phyloP scores from a whole-genome alignment of 208 protist genomes.

The Entamoeba invadens region DNA sequence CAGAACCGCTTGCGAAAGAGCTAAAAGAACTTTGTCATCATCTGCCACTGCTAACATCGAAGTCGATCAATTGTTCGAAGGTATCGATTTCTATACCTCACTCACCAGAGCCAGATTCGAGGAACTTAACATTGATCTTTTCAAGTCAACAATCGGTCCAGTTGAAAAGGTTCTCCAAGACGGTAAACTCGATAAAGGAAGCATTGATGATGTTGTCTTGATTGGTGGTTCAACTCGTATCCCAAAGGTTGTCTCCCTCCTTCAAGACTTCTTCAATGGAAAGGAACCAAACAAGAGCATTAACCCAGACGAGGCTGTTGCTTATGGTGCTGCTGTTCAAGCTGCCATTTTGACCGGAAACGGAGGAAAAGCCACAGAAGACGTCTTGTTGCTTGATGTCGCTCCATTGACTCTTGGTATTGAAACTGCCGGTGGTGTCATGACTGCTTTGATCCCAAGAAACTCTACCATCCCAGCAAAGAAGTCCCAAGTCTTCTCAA shows the following conservation, averaged over 20 bases:
- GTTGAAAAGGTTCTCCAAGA: slow-evolving; percentile 75
- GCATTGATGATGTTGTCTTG: slow-evolving; percentile 84
- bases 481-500: slow-evolving; percentile 67
- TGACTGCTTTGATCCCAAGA: slow-evolving; percentile 44
- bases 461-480: slow-evolving; percentile 29
- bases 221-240: slow-evolving; percentile 83
- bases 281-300: slow-evolving; percentile 78
- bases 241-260: slow-evolving; percentile 80
- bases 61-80: slow-evolving; percentile 79
- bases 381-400: slow-evolving; percentile 87
- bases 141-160: slow-evolving; percentile 73
- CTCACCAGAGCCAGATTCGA: slow-evolving; percentile 89
- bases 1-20: slow-evolving; percentile 56
- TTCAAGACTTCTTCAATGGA: slow-evolving; percentile 81
- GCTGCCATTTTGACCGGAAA: slow-evolving; percentile 67
- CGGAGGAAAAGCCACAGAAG: slow-evolving; percentile 57
- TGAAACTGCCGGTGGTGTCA: slow-evolving; percentile 83
- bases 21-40: slow-evolving; percentile 81
- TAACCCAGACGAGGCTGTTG: slow-evolving; percentile 93
- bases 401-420: slow-evolving; percentile 92
- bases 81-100: slow-evolving; percentile 72
- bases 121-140: slow-evolving; percentile 82
- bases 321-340: slow-evolving; percentile 89
- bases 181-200: slow-evolving; percentile 66
- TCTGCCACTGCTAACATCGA: slow-evolving; percentile 63